Percentiles rank a stretch among this genome's conserved stretches.
phyloP scores from a whole-genome alignment of 805 yeast genomes.

The Hanseniaspora pseudoguilliermondii region DNA sequence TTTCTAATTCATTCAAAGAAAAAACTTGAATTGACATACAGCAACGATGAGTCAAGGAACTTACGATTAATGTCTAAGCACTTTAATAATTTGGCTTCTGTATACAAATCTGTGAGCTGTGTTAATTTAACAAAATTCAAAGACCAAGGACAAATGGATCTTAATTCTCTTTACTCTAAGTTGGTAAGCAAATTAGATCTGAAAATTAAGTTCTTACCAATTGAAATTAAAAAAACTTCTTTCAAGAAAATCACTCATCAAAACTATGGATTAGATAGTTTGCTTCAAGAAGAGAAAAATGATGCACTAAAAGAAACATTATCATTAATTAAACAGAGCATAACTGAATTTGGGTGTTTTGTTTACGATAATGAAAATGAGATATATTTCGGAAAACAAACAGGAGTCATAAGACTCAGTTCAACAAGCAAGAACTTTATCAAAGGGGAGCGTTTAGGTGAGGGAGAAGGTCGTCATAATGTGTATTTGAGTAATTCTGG shows the following conservation, averaged over 20 bases:
- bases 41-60: neutral
- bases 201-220: neutral
- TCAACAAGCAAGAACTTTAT: slow-evolving; percentile 10
- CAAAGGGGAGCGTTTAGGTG: neutral
- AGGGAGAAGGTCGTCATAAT: neutral
- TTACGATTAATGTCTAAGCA: slow-evolving; percentile 50
- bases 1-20: slow-evolving; percentile 63
- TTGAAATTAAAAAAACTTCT: neutral
- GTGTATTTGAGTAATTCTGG: slow-evolving; percentile 29
- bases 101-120: slow-evolving; percentile 75
- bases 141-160: slow-evolving; percentile 51
- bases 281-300: slow-evolving; percentile 37
- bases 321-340: slow-evolving; percentile 47
- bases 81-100: slow-evolving; percentile 52
- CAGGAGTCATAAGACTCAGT: slow-evolving; percentile 81
- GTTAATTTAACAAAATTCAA: slow-evolving; percentile 61
- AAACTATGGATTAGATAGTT: slow-evolving; percentile 10
- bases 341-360: slow-evolving; percentile 75
- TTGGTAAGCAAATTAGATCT: neutral
- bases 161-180: slow-evolving; percentile 43
- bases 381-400: slow-evolving; percentile 63
- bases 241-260: slow-evolving; percentile 1
- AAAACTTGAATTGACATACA: slow-evolving; percentile 27
- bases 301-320: slow-evolving; percentile 20
- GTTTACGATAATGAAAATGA: slow-evolving; percentile 50